Base-by-base conservation (phyloP, 305 asterid species). In the Fraxinus latifolia region DNA sequence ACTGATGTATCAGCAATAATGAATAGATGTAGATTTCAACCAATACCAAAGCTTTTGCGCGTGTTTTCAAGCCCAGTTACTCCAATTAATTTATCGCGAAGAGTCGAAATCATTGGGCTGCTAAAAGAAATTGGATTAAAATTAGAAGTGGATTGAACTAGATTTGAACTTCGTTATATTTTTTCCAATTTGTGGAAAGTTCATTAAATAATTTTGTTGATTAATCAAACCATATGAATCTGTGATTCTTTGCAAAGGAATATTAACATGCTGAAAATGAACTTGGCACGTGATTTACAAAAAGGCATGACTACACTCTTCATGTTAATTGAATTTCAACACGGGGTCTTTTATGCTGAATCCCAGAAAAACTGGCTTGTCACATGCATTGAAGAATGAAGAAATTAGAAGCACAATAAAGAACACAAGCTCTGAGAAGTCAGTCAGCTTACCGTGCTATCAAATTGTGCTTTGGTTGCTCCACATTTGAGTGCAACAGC, bases 391-490 rank as follows among this genome's bases (percentile, higher is more conserved):
- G 71, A 7, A 23, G 71, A 62, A 7, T 7, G 29, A 27, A 27
- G 32, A 62, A 62, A 3, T 29, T 60, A 62, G 5, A 62, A 62
- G 72, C 72, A 62, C 2, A 7, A 81, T 1, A 34, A 19, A 12
- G 17, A 6, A 21, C 17, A 67, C 19, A 9, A 29, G 25, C 31
- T 53, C 36, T 3, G 36, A 32, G 27, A 55, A 27, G 14, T 58
- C 58, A 23, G 53, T 23, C 19, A 74, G 89, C 98, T 90, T 84
- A 96, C 99, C 32, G 98, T 96, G 87, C 94, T 89, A 81, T 96
- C 99, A 78, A 96, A 93, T 84, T 92, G 97, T 37, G 94, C 96
- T 86, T 96, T 96, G 87, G 99, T 96, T 81, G 99, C 99, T 88
- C 99, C 99, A 88, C 98, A 96, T 89, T 91, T 96, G 55, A 96